A percentile compares a stretch with the other conserved stretches of the same genome.
Evolutionary conservation across 2,329 filamentous ascomycete species (phyloP).

Genomic region (Achaetomium macrosporum): DNA sequence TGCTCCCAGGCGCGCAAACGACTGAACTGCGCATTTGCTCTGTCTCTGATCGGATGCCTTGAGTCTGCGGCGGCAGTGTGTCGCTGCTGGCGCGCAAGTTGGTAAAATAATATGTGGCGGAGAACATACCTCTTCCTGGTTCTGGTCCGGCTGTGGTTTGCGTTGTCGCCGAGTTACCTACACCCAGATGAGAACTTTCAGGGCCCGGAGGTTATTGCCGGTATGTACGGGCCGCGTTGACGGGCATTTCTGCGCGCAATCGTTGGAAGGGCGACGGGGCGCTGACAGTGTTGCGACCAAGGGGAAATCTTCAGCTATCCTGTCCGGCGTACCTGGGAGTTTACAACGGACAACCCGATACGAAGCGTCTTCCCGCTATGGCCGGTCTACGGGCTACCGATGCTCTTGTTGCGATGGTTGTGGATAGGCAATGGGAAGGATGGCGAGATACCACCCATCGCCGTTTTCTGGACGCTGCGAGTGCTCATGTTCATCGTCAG

Average conservation of each 20-base stretch:
- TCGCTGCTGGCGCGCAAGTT: slow-evolving; percentile 16
- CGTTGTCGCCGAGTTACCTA: slow-evolving; percentile 88
- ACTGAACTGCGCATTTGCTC: slow-evolving; percentile 10
- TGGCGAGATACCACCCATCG: slow-evolving; percentile 71
- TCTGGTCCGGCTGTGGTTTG: slow-evolving; percentile 86
- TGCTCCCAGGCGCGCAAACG: slow-evolving; percentile 14
- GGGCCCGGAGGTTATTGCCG: slow-evolving; percentile 92
- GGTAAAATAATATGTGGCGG: slow-evolving; percentile 68
- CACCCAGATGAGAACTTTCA: slow-evolving; percentile 99
- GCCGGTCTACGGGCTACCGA: slow-evolving; percentile 89
- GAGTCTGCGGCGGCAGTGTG: slow-evolving; percentile 18
- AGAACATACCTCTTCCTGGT: slow-evolving; percentile 80
- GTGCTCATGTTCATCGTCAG: slow-evolving; percentile 90
- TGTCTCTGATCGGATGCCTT: slow-evolving; percentile 21
- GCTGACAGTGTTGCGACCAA: slow-evolving; percentile 34
- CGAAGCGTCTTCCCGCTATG: slow-evolving; percentile 96
- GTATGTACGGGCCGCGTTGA: slow-evolving; percentile 42
- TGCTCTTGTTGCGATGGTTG: slow-evolving; percentile 87
- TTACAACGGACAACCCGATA: slow-evolving; percentile 79
- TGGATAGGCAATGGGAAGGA: slow-evolving; percentile 79
- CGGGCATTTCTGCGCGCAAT: neutral
- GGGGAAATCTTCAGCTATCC: slow-evolving; percentile 92
- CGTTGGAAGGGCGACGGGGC: neutral
- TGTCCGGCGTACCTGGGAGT: slow-evolving; percentile 90
- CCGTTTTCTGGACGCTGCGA: slow-evolving; percentile 84